phyloP scores from a whole-genome alignment of 2,329 filamentous ascomycete species.

The Verticillium nonalfalfae region DNA sequence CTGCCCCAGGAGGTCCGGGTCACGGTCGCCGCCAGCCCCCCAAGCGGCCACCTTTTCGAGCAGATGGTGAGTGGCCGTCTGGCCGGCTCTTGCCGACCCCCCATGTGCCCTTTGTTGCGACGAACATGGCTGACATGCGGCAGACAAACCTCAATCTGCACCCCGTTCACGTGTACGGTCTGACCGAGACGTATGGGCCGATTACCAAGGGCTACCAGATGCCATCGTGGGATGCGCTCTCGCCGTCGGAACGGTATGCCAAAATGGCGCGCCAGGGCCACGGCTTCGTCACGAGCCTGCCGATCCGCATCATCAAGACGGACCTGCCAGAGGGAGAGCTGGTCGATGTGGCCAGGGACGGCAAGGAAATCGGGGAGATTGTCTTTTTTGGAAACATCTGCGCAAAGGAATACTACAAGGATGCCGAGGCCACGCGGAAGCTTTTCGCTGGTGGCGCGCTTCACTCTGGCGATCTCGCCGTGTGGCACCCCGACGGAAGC shows the following conservation, averaged over 20 bases:
- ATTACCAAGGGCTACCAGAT: slow-evolving; percentile 91
- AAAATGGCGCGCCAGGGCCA: slow-evolving; percentile 94
- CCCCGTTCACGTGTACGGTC: slow-evolving; percentile 89
- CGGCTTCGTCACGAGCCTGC: slow-evolving; percentile 78
- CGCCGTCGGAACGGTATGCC: slow-evolving; percentile 70
- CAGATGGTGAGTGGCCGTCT: slow-evolving; percentile 60
- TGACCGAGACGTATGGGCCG: slow-evolving; percentile 86
- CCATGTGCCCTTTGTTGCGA: neutral
- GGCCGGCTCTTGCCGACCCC: neutral
- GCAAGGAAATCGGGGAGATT: slow-evolving; percentile 75
- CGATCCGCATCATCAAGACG: slow-evolving; percentile 74
- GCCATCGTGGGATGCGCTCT: slow-evolving; percentile 74
- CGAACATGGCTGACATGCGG: neutral
- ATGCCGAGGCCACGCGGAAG: slow-evolving; percentile 76
- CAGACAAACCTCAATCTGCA: slow-evolving; percentile 65
- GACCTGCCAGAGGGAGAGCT: slow-evolving; percentile 63
- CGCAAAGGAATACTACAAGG: slow-evolving; percentile 86
- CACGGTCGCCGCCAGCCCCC: slow-evolving; percentile 88
- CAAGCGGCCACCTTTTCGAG: slow-evolving; percentile 84
- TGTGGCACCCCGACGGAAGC: slow-evolving; percentile 86
- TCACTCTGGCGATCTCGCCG: slow-evolving; percentile 88
- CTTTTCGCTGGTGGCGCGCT: slow-evolving; percentile 81
- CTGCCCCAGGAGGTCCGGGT: slow-evolving; percentile 71
- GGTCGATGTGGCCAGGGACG: slow-evolving; percentile 61
- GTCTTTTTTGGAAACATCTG: slow-evolving; percentile 91